Conservation (phyloP, 495 filamentous ascomycete species). For the Aspergillus conjunctus region DNA sequence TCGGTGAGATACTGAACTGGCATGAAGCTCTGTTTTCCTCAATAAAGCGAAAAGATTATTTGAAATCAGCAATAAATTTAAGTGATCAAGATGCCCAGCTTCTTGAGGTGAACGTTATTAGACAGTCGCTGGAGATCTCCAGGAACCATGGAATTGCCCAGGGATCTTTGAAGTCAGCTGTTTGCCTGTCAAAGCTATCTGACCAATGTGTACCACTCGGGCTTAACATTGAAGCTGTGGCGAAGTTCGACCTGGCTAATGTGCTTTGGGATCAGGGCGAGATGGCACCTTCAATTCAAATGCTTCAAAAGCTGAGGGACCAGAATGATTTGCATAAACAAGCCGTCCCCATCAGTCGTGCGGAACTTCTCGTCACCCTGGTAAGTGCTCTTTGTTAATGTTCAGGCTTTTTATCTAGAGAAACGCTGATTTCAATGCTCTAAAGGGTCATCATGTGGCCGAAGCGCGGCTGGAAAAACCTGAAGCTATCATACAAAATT, state of each 20-base stretch:
- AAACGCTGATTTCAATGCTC: constrained; percentile 21
- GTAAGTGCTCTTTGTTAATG: constrained; percentile 46
- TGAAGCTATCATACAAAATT: constrained; percentile 81
- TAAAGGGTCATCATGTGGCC: constrained; percentile 77
- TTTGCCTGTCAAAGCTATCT: constrained; percentile 75
- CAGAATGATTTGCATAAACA: constrained; percentile 67
- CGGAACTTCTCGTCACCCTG: constrained; percentile 82
- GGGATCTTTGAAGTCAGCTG: constrained; percentile 80
- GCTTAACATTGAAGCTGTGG: constrained; percentile 72
- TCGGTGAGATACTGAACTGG: constrained; percentile 77
- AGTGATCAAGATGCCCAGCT: constrained; percentile 63
- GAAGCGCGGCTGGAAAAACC: constrained; percentile 93
- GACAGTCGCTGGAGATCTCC: constrained; percentile 72
- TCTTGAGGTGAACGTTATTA: constrained; percentile 70
- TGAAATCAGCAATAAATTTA: constrained; percentile 61
- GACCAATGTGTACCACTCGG: constrained; percentile 64
- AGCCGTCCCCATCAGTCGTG: constrained; percentile 69
- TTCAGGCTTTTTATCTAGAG: background rate
- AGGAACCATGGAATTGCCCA: constrained; percentile 79
- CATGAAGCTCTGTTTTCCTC: constrained; percentile 80
- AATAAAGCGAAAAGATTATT: constrained; percentile 64
- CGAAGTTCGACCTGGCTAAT: constrained; percentile 77
- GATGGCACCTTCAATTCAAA: constrained; percentile 83
- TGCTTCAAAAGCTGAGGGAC: constrained; percentile 74
- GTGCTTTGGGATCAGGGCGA: constrained; percentile 96